Base-by-base conservation (phyloP, 78 protist genomes). In the Reticulomyxa filosa region DNA sequence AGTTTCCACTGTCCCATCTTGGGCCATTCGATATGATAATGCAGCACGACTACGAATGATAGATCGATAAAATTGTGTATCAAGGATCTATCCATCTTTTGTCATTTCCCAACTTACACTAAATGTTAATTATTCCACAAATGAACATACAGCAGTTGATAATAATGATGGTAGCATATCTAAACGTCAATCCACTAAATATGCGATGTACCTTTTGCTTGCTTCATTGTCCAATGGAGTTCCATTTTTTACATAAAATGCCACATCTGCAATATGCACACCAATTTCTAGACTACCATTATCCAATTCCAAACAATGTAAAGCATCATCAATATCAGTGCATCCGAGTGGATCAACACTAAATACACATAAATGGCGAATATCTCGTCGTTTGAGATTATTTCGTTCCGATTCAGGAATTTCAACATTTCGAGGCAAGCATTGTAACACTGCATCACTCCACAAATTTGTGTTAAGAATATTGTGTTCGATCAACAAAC, bases 251-350 rank as follows among this genome's bases (percentile, higher is more conserved):
- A 83, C 81, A 64, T 79, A 87, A 64, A 82, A 69, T n/a, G 89
- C 29, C 8, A 84, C 90, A 62, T 87, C 93, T 3, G 93, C 93
- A 33, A 87, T 87, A 69, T 86, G 64, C 38, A 68, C 65, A 6
- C 73, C 73, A n/a, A 1, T n/a, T 11, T 25, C 38, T 48, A 3
- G 7, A 4, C 25, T 23, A 46, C 63, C 66, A 46, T 51, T 51
- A 2, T 59, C n/a, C 22, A 82, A 46, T 5, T 2, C 37, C 0
- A 64, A 75, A 6, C 46, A 55, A 34, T 88, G 92, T 39, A 94
- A 65, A 0, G 96, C 93, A 32, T 94, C 99, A 57, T 94, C 99
- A 33, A 94, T 87, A 73, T 94, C 99, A 39, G 64, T 81, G 67
- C 97, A 83, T 4, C 97, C 97, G 5, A 57, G 72, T 5, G 78